Base-by-base conservation (phyloP, 169 alveolate species). In the Cryptosporidium tyzzeri region DNA sequence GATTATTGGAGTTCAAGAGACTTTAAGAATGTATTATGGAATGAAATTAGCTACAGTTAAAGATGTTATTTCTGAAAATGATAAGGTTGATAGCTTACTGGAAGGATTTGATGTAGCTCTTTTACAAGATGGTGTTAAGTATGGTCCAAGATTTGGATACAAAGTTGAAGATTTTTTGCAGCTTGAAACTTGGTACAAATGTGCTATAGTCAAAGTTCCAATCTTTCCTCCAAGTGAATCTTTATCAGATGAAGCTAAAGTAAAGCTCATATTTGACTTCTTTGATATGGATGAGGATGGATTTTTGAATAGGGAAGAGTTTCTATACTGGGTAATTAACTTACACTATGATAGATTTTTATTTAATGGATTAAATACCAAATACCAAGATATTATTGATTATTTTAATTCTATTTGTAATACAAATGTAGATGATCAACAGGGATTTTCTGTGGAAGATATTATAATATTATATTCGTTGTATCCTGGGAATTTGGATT, bases 101-200 rank as follows among this genome's bases (percentile, higher is more conserved):
- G 33, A 58, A 8, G 94, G 93, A 2, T 92, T 87, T 73, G 94
- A 92, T 3, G 48, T 75, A 1, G 94, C 92, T 16, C 41, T 87
- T 18, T 61, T 87, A 35, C 75, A 84, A 65, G 94, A 92, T 48
- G 94, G 93, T 2, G 89, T 92, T 33, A 73, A 85, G 16, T 91
- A 91, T 71, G 93, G 94, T 10, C 92, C 94, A 1, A 84, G 92
- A n/a, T 84, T 70, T 35, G 93, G 93, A 62, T 86, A 55, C 33
- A 85, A 73, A 23, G 75, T 92, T 26, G 93, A 89, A 14, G 85
- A 41, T n/a, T n/a, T 44, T 1, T 71, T 84, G 2, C 84, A 85
- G 9, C 70, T 73, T 2, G 84, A 85, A 1, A 84, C 69, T 62
- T 68, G 91, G 70, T 92, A 85, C 85, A 65, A 70, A 41, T 84